phyloP scores from a whole-genome alignment of 768 basidiomycete species.

The Brasilioporus rufonigricans region DNA sequence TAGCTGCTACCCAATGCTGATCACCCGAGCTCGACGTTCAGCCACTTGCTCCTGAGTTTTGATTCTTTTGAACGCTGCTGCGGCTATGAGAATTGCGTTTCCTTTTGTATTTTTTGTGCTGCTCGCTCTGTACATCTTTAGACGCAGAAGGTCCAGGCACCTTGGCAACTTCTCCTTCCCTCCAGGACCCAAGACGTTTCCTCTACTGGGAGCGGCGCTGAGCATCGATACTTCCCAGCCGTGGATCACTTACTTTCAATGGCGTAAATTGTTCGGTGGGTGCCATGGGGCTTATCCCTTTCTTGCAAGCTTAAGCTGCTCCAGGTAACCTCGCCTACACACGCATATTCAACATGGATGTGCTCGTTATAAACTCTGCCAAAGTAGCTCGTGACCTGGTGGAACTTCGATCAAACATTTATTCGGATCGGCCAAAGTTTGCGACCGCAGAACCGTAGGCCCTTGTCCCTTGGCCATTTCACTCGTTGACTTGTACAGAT shows the following conservation, averaged over 20 bases:
- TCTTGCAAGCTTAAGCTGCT: background rate
- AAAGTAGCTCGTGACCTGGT: conserved; percentile 29
- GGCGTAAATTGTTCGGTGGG: conserved; percentile 28
- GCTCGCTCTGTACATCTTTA: conserved; percentile 14
- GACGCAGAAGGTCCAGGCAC: background rate
- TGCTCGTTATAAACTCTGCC: conserved; percentile 29
- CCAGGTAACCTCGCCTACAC: conserved; percentile 24
- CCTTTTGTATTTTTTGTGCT: conserved; percentile 3
- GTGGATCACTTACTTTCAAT: conserved; percentile 34
- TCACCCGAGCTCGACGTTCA: no score
- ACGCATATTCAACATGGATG: conserved; percentile 21
- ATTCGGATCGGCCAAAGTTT: conserved; percentile 34
- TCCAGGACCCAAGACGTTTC: conserved; percentile 51
- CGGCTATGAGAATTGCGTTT: conserved; percentile 1
- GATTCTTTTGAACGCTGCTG: no score
- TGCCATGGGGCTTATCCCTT: background rate
- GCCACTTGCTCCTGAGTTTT: no score
- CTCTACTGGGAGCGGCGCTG: conserved; percentile 26
- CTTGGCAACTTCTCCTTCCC: conserved; percentile 32
- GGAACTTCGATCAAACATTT: conserved; percentile 29
- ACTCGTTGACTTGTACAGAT: conserved; percentile 7
- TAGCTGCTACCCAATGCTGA: no score
- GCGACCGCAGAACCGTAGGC: conserved; percentile 21
- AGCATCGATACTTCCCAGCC: conserved; percentile 29
- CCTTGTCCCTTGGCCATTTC: background rate